phyloP scores from a whole-genome alignment of 306 rosid genomes.

The Cucurbita pepo region DNA sequence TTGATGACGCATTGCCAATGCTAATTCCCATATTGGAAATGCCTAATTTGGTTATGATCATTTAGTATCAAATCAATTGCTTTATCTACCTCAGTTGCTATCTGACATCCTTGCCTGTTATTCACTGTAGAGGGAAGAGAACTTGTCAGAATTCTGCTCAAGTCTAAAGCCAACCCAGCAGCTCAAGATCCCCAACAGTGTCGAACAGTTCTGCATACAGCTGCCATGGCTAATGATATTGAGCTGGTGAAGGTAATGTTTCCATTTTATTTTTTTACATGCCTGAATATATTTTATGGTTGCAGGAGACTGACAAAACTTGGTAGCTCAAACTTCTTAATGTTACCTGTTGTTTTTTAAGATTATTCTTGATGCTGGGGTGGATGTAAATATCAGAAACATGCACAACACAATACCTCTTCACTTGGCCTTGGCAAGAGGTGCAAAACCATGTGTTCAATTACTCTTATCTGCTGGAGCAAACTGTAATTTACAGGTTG shows the following conservation, averaged over 20 bases:
- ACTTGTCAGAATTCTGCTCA: slow-evolving; percentile 75
- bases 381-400: slow-evolving; percentile 82
- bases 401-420: slow-evolving; percentile 87
- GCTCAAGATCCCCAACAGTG: slow-evolving; percentile 83
- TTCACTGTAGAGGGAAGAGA: slow-evolving; percentile 73
- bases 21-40: not conserved
- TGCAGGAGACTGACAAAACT: slow-evolving; percentile 6
- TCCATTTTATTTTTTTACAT: not conserved
- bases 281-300: not conserved
- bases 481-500: slow-evolving; percentile 82
- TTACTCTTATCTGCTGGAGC: slow-evolving; percentile 89
- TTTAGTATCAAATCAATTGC: not conserved
- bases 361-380: slow-evolving; percentile 92
- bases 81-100: not conserved
- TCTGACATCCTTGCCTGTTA: slow-evolving; percentile 12
- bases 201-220: slow-evolving; percentile 92
- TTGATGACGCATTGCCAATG: not conserved
- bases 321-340: not conserved
- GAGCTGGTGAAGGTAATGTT: slow-evolving; percentile 68
- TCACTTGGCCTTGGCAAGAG: slow-evolving; percentile 93
- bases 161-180: slow-evolving; percentile 81
- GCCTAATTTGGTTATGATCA: not conserved
- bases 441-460: slow-evolving; percentile 85
- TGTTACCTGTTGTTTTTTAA: not conserved
- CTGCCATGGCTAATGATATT: slow-evolving; percentile 83